Evolutionary conservation across 768 basidiomycete species (phyloP).

Genomic region (Mrakia hoshinonis): DNA sequence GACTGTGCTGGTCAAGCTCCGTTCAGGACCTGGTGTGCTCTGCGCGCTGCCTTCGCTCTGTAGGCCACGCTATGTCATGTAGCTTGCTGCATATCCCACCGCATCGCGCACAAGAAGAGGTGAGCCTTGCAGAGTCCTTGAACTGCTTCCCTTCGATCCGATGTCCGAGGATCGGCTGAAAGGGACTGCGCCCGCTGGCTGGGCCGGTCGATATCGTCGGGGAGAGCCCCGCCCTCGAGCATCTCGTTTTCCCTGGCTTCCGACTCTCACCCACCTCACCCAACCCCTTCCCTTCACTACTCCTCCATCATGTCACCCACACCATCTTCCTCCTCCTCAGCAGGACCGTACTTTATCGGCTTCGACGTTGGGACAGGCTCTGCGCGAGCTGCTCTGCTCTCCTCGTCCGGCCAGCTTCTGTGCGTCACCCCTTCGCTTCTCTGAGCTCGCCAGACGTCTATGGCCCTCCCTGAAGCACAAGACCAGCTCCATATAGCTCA

Average conservation of each 20-base stretch:
- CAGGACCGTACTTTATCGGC: conserved; percentile 42
- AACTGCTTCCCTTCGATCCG: too few relatives aligned
- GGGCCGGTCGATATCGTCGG: neutral
- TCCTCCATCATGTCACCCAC: neutral
- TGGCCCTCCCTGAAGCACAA: neutral
- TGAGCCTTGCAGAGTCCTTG: too few relatives aligned
- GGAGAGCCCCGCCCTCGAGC: neutral
- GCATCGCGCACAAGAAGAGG: too few relatives aligned
- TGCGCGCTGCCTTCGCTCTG: too few relatives aligned
- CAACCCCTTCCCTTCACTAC: neutral
- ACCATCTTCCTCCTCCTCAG: neutral
- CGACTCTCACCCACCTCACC: neutral
- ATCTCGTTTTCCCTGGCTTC: neutral
- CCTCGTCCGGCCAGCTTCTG: conserved; percentile 57
- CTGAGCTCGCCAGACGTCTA: too few relatives aligned
- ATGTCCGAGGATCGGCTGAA: too few relatives aligned
- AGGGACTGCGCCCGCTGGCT: neutral
- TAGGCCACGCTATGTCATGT: too few relatives aligned
- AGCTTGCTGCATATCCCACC: too few relatives aligned
- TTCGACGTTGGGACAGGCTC: conserved; percentile 76
- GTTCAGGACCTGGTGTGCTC: too few relatives aligned
- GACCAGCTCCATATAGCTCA: neutral
- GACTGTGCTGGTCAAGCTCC: too few relatives aligned
- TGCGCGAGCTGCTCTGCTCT: conserved; percentile 74
- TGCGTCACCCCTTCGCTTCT: conserved; percentile 28